Evolutionary conservation across 352 stramenopile species (phyloP).

Genomic region (Globisporangium nagaii): DNA sequence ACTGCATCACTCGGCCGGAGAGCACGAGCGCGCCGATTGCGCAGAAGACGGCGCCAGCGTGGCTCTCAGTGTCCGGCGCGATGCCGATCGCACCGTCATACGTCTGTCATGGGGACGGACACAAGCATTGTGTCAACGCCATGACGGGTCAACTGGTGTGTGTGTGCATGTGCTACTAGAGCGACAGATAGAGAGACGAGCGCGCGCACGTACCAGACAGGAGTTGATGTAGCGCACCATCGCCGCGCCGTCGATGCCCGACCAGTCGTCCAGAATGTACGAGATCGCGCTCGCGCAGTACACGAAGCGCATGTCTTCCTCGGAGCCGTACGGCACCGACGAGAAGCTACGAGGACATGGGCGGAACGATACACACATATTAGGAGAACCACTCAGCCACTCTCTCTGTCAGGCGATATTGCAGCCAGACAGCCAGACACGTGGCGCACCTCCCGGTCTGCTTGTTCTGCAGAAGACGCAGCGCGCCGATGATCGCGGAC

Average conservation of each 20-base stretch:
- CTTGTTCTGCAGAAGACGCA: slow-evolving; percentile 75
- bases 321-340: slow-evolving; percentile 58
- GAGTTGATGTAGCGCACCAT: slow-evolving; percentile 82
- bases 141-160: too few species aligned
- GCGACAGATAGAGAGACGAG: background rate
- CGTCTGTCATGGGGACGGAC: slow-evolving; percentile 24
- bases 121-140: too few species aligned
- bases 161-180: too few species aligned
- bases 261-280: slow-evolving; percentile 84
- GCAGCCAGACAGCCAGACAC: too few species aligned
- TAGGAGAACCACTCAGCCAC: too few species aligned
- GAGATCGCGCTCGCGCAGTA: slow-evolving; percentile 87
- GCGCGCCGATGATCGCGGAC: slow-evolving; percentile 42
- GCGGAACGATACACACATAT: too few species aligned
- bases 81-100: slow-evolving; percentile 85
- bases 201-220: slow-evolving; percentile 49
- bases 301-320: slow-evolving; percentile 88
- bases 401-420: too few species aligned
- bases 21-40: slow-evolving; percentile 70
- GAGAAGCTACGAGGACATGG: slow-evolving; percentile 44
- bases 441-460: slow-evolving; percentile 59
- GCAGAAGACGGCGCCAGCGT: slow-evolving; percentile 71
- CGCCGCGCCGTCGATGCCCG: slow-evolving; percentile 50
- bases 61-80: slow-evolving; percentile 49
- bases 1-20: slow-evolving; percentile 59